A percentile compares a stretch with the other conserved stretches of the same genome.
Conservation (phyloP, 805 yeast genomes). For the Diddensiella santjacobensis region DNA sequence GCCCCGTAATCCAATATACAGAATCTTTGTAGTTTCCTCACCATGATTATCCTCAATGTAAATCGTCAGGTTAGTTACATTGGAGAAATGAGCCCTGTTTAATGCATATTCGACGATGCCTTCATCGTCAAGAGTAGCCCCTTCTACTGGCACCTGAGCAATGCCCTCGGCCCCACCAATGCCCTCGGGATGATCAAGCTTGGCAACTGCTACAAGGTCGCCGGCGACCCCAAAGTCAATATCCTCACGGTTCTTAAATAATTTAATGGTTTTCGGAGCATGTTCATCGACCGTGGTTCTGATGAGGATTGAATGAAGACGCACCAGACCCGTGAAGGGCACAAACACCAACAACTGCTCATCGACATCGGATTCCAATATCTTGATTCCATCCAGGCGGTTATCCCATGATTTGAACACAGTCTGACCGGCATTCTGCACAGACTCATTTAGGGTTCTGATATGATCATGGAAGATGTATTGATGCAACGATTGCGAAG, state of each 20-base stretch:
- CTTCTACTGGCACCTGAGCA: constrained; percentile 5
- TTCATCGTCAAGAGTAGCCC: constrained; percentile 34
- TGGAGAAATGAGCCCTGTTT: constrained; percentile 71
- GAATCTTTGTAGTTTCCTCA: constrained; percentile 52
- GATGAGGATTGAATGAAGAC: constrained; percentile 66
- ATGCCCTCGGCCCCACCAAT: constrained; percentile 38
- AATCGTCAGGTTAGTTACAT: constrained; percentile 61
- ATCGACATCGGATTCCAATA: constrained; percentile 70
- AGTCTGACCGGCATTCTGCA: constrained; percentile 45
- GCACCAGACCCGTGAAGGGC: constrained; percentile 76
- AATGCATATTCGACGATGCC: constrained; percentile 77
- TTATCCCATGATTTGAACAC: constrained; percentile 53
- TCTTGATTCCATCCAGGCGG: constrained; percentile 44
- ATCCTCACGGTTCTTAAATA: constrained; percentile 65
- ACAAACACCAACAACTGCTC: constrained; percentile 71
- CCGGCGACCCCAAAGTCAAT: constrained; percentile 69
- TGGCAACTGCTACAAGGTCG: constrained; percentile 46
- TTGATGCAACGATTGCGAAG: constrained; percentile 52
- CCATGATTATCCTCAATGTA: constrained; percentile 66
- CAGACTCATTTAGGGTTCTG: constrained; percentile 59
- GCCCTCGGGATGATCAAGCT: constrained; percentile 59
- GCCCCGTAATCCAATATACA: constrained; percentile 79
- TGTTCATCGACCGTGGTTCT: constrained; percentile 58
- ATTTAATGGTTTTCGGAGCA: constrained; percentile 66
- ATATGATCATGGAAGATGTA: constrained; percentile 59